Evolutionary conservation across 2,329 filamentous ascomycete species (phyloP).

Genomic region (Plenodomus tracheiphilus): DNA sequence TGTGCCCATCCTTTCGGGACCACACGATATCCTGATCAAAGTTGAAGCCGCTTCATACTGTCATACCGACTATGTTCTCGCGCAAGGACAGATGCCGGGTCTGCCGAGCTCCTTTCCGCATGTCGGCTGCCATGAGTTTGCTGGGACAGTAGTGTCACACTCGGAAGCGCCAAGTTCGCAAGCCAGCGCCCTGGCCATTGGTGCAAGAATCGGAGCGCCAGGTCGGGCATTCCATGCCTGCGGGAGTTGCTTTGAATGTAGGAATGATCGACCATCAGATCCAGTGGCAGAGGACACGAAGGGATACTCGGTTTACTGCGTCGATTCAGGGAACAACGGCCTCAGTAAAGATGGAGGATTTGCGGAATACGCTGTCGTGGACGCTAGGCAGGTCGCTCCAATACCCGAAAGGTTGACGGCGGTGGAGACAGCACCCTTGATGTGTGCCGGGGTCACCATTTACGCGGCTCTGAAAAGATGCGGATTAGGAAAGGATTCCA

Average conservation of each 20-base stretch:
- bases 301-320: slow-evolving; percentile 49
- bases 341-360: slow-evolving; percentile 47
- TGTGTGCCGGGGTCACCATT: slow-evolving; percentile 51
- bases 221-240: slow-evolving; percentile 49
- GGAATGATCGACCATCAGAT: slow-evolving; percentile 21
- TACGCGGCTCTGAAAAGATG: slow-evolving; percentile 48
- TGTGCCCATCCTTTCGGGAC: slow-evolving; percentile 33
- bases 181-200: slow-evolving; percentile 22
- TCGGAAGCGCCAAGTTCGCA: slow-evolving; percentile 21
- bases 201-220: slow-evolving; percentile 47
- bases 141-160: slow-evolving; percentile 48
- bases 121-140: slow-evolving; percentile 52
- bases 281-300: slow-evolving; percentile 38
- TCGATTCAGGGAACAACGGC: slow-evolving; percentile 35
- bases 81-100: slow-evolving; percentile 39
- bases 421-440: slow-evolving; percentile 47
- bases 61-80: slow-evolving; percentile 49
- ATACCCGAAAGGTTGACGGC: slow-evolving; percentile 41
- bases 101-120: slow-evolving; percentile 48
- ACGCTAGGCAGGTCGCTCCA: slow-evolving; percentile 44
- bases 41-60: slow-evolving; percentile 55
- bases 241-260: slow-evolving; percentile 49
- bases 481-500: slow-evolving; percentile 31
- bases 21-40: slow-evolving; percentile 50
- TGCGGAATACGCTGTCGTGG: slow-evolving; percentile 49